phyloP scores from a whole-genome alignment of 768 basidiomycete genomes.

The Lentinula edodes region DNA sequence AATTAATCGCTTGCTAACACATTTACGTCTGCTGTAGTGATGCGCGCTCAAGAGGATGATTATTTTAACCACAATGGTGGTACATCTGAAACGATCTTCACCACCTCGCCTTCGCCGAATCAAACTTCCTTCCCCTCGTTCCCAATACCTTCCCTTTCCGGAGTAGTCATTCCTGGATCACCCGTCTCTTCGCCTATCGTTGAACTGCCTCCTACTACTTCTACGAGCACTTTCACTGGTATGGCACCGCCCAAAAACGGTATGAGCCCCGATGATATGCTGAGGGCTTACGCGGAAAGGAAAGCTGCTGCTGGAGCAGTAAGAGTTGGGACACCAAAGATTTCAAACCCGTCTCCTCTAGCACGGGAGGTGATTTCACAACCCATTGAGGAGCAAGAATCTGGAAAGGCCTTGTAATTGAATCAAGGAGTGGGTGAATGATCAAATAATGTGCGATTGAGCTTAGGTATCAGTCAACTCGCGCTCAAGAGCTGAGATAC shows the following conservation, averaged over 20 bases:
- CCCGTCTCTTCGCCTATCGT: conserved; percentile 14
- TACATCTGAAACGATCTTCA: conserved; percentile 16
- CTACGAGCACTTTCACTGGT: neutral
- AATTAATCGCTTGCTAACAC: neutral
- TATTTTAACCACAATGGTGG: neutral
- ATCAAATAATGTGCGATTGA: neutral
- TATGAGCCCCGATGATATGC: conserved; percentile 56
- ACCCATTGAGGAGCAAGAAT: neutral
- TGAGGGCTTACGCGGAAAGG: conserved; percentile 64
- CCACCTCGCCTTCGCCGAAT: conserved; percentile 42
- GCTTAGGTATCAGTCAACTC: neutral
- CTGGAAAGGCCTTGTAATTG: neutral
- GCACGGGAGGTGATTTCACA: neutral
- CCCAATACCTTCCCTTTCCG: neutral
- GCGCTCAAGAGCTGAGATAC: neutral
- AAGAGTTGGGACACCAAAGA: neutral
- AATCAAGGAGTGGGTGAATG: neutral
- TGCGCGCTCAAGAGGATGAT: conserved; percentile 51
- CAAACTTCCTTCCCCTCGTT: conserved; percentile 7
- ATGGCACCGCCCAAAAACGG: conserved; percentile 11
- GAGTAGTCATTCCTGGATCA: conserved; percentile 2
- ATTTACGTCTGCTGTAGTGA: conserved; percentile 39
- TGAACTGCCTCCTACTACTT: conserved; percentile 1
- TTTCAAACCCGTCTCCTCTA: neutral
- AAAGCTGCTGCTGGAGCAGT: conserved; percentile 10